Evolutionary conservation across 371 early-diverging fungal genomes (phyloP).

Genomic region (Lichtheimia ramosa): DNA sequence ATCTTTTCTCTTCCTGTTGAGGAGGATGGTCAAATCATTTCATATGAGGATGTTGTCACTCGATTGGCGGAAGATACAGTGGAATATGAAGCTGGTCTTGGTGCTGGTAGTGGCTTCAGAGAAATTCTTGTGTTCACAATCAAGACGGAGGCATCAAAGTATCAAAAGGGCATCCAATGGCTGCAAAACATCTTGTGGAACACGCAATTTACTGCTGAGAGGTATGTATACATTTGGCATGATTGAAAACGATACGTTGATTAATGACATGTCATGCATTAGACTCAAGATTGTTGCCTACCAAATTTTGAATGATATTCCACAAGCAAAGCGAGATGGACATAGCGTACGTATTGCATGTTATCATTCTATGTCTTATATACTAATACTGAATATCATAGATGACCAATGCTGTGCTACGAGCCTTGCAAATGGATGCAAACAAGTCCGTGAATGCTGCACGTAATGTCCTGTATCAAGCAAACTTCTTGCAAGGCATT

Average conservation of each 20-base stretch:
- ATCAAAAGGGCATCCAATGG: constrained; percentile 58
- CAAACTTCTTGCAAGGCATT: constrained; percentile 53
- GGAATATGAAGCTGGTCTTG: constrained; percentile 48
- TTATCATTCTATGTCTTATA: background rate
- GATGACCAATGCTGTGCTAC: constrained; percentile 57
- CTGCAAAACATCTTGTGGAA: constrained; percentile 63
- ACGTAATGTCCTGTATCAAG: constrained; percentile 53
- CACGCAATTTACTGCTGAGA: constrained; percentile 58
- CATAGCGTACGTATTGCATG: constrained; percentile 40
- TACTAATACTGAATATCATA: constrained; percentile 12
- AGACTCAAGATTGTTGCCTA: constrained; percentile 58
- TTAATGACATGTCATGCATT: background rate
- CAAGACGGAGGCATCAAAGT: constrained; percentile 55
- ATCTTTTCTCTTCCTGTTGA: constrained; percentile 58
- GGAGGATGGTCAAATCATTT: constrained; percentile 43
- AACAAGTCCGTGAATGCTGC: constrained; percentile 55
- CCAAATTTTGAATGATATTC: constrained; percentile 65
- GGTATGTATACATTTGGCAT: constrained; percentile 16
- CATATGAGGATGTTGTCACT: constrained; percentile 63
- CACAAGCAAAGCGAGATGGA: constrained; percentile 64
- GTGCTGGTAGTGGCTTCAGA: constrained; percentile 48
- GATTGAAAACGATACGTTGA: too few species aligned
- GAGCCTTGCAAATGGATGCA: constrained; percentile 48
- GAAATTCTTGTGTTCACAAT: constrained; percentile 52
- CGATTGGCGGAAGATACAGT: constrained; percentile 61